These are phyloP conservation scores for Neurospora africana DNA, from an alignment of 495 filamentous ascomycete genomes.

Conservation along the genomic window DNA sequence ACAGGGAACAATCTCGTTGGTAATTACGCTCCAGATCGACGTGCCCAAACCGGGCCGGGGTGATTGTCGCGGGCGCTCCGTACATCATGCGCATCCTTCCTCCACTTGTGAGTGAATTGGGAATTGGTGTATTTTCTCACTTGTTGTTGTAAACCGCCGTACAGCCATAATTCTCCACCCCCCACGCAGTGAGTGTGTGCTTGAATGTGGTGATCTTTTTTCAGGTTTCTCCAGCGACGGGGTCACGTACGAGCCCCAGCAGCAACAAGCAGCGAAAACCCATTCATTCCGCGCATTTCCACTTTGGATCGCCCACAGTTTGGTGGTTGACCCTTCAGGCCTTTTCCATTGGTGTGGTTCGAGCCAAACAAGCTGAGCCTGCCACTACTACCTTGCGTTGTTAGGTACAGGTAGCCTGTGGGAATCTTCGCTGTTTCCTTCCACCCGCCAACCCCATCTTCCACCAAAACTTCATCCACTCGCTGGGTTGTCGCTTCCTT, in stretches of 20 bases:
- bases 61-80: conserved; percentile 7
- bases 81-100: conserved; percentile 19
- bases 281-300: neutral
- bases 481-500: neutral
- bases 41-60: conserved; percentile 2
- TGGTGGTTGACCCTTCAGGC: neutral
- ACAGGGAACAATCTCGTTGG: neutral
- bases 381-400: no score
- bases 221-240: neutral
- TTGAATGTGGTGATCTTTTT: neutral
- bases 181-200: neutral
- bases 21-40: conserved; percentile 12
- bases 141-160: conserved; percentile 1
- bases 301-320: neutral
- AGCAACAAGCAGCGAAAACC: neutral
- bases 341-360: neutral
- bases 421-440: neutral
- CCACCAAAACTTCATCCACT: neutral
- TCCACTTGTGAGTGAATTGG: conserved; percentile 2
- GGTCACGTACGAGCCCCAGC: neutral
- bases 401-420: no score
- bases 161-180: neutral
- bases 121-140: neutral
- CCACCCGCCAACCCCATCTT: neutral
- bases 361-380: neutral